phyloP scores from a whole-genome alignment of 306 rosid species.

The Castanospermum australe region DNA sequence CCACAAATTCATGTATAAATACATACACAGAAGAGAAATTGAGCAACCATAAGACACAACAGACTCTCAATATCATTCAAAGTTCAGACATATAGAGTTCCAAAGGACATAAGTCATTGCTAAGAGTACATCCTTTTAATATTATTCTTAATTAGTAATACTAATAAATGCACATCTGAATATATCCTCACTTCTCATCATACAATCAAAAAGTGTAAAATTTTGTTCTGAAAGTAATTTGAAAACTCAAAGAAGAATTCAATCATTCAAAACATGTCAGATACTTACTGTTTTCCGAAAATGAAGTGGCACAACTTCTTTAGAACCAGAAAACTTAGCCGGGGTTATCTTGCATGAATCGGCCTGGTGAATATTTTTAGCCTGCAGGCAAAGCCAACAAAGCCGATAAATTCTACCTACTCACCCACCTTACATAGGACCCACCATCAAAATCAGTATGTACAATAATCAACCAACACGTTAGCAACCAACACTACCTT shows the following conservation, averaged over 20 bases:
- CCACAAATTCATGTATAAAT: not conserved
- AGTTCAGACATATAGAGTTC: not conserved
- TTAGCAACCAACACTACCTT: conserved; percentile 45
- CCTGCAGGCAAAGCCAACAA: conserved; percentile 48
- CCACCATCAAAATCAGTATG: not conserved
- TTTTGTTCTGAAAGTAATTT: not conserved
- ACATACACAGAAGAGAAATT: not conserved
- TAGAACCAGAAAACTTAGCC: conserved; percentile 87
- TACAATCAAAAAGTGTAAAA: not conserved
- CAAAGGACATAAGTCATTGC: not conserved
- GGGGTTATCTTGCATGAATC: conserved; percentile 90
- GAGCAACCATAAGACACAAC: not conserved
- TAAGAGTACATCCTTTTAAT: not conserved
- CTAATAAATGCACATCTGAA: not conserved
- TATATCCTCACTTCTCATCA: not conserved
- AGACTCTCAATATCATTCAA: not conserved
- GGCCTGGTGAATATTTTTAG: conserved; percentile 65
- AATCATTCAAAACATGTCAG: not conserved
- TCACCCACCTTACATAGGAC: not conserved
- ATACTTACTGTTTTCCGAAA: conserved; percentile 60
- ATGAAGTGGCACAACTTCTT: conserved; percentile 79
- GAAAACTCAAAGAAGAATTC: not conserved
- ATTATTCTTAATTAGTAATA: not conserved
- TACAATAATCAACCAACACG: not conserved
- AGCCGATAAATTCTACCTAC: not conserved